Conservation (phyloP, 2,329 filamentous ascomycete genomes). For the Neopestalotiopsis sp. region DNA sequence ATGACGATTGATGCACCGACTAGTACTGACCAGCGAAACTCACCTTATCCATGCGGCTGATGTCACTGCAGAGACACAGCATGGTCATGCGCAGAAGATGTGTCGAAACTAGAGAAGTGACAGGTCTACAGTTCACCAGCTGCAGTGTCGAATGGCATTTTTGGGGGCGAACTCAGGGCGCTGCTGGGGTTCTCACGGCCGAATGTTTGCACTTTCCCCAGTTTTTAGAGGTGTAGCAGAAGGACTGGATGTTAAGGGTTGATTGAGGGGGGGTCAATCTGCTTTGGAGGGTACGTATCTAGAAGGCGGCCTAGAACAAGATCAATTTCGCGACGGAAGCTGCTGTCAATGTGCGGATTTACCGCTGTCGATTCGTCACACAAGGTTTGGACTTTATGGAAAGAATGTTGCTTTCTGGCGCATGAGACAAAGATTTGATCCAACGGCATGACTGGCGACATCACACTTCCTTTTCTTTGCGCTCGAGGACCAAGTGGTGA, state of each 20-base stretch:
- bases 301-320: background rate
- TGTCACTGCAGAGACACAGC: background rate
- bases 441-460: background rate
- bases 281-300: background rate
- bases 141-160: background rate
- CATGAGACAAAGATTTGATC: background rate
- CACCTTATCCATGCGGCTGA: background rate
- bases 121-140: background rate
- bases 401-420: background rate
- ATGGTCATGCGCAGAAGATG: background rate
- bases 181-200: background rate
- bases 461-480: background rate
- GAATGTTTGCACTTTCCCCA: background rate
- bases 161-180: background rate
- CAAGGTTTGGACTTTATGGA: background rate
- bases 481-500: background rate
- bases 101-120: background rate
- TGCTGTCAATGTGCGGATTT: constrained; percentile 1
- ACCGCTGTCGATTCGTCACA: background rate
- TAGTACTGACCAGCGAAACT: background rate
- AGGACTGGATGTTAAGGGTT: background rate
- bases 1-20: background rate
- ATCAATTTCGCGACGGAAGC: background rate
- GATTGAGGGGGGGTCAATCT: background rate
- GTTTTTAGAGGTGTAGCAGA: background rate